phyloP scores from a whole-genome alignment of 2,329 filamentous ascomycete genomes.

The Chalara sp. region DNA sequence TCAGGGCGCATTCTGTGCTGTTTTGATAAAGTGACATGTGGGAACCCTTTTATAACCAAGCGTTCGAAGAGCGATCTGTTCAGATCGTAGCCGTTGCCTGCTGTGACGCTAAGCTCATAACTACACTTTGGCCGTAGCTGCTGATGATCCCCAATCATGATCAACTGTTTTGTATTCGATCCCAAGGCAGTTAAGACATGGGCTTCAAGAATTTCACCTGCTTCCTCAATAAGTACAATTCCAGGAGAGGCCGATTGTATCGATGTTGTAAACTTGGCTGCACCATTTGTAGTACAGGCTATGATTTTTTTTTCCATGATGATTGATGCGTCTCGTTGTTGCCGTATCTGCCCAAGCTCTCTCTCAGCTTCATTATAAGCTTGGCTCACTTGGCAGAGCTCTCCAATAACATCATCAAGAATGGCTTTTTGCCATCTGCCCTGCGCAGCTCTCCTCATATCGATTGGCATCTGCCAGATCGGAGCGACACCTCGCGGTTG shows the following conservation, averaged over 20 bases:
- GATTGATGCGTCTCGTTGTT: slow-evolving; percentile 33
- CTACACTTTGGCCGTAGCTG: slow-evolving; percentile 64
- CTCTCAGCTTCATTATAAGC: slow-evolving; percentile 37
- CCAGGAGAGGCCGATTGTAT: slow-evolving; percentile 49
- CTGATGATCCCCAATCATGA: slow-evolving; percentile 68
- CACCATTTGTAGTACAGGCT: slow-evolving; percentile 64
- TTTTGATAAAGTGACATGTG: slow-evolving; percentile 45
- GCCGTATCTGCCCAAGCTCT: slow-evolving; percentile 36
- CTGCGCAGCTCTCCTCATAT: slow-evolving; percentile 30
- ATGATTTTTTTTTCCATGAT: slow-evolving; percentile 54
- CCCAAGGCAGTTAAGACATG: slow-evolving; percentile 58
- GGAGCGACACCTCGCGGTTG: slow-evolving; percentile 21
- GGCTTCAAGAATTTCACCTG: slow-evolving; percentile 64
- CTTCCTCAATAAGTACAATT: slow-evolving; percentile 60
- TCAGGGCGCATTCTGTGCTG: slow-evolving; percentile 67
- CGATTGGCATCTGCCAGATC: slow-evolving; percentile 47
- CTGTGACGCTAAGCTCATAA: slow-evolving; percentile 54
- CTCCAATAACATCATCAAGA: slow-evolving; percentile 41
- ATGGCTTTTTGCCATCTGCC: slow-evolving; percentile 38
- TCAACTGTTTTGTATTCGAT: slow-evolving; percentile 50
- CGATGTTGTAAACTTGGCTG: slow-evolving; percentile 52
- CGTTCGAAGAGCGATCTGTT: slow-evolving; percentile 65
- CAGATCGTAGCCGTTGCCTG: slow-evolving; percentile 58
- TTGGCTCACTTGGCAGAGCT: slow-evolving; percentile 31
- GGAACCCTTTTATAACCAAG: slow-evolving; percentile 48